Evolutionary conservation across 2,329 filamentous ascomycete species (phyloP), one percentile per base, ranked within the genome.

Genomic region (Claviceps pusilla): DNA sequence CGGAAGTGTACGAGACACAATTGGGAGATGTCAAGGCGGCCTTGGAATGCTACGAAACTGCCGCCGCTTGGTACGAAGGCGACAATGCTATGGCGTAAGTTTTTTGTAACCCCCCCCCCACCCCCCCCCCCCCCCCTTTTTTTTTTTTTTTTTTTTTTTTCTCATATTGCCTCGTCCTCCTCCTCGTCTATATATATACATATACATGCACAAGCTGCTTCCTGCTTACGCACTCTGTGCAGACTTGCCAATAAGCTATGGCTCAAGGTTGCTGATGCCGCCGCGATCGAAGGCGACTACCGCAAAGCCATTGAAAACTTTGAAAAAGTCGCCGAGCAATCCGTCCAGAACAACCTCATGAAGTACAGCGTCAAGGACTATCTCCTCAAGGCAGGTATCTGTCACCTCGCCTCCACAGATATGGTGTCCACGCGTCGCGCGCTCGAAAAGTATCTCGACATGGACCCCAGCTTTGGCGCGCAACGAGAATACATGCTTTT

Each of bases 351-450:
- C 75, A 93, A 94, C 69, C 76, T 95, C 56, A 91, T 94, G 87
- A 87, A 84, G 67, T 95, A 88, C 80, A 88, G 82, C 50, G 89
- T 97, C 59, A 97, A 96, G 71, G 89, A 96, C 60, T 96, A 96
- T 72, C 84, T 96, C 64, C 78, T 97, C 64, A 95, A 96, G 73
- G 88, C 89, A 0, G 90, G 89, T 37, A 87, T 97, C 66, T 96
- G 90, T 73, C 86, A 95, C 67, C 77, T 97, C 42, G 81, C 80
- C 43, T 76, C 74, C 19, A 75, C 76, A 57, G 91, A 97, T 67
- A 73, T 86, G 63, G 86, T 96, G 53, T 86, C 84, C 50, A 79
- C 84, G 19, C 84, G 84, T 65, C 80, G 88, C 51, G 90, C 89
- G 35, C 73, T 97, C 28, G 85, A 94, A 63, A 82, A 80, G 61